Percentiles rank a stretch among this genome's conserved stretches.
phyloP scores from a whole-genome alignment of 202 grass and related monocot genomes.

The Carex arenaria region DNA sequence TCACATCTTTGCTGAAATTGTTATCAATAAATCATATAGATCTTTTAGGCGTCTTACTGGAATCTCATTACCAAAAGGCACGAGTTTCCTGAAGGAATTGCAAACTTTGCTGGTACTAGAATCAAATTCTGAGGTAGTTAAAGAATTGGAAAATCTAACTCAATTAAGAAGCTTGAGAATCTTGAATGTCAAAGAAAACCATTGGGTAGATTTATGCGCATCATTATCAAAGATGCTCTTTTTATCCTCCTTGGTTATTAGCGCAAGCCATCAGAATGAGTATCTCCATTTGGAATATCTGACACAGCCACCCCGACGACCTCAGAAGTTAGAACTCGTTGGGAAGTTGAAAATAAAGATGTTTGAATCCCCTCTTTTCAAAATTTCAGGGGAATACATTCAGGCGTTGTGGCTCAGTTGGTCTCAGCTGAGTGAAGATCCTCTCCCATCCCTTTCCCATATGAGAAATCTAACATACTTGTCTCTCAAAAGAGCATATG shows the following conservation, averaged over 20 bases:
- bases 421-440: constrained; percentile 31
- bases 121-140: constrained; percentile 12
- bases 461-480: constrained; percentile 31
- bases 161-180: constrained; percentile 37
- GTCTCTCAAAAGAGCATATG: constrained; percentile 25
- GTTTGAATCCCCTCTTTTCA: constrained; percentile 20
- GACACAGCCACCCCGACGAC: background rate
- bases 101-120: constrained; percentile 37
- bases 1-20: background rate
- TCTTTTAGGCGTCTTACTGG: background rate
- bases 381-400: background rate
- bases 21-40: too few relatives aligned
- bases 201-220: constrained; percentile 24
- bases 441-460: constrained; percentile 22
- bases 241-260: constrained; percentile 37
- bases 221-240: constrained; percentile 26
- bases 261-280: constrained; percentile 38
- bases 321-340: constrained; percentile 26
- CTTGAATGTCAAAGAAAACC: background rate
- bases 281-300: constrained; percentile 22
- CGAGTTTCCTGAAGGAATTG: constrained; percentile 27
- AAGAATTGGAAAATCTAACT: constrained; percentile 15
- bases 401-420: constrained; percentile 25
- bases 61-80: background rate
- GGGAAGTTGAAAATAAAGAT: constrained; percentile 28